Conservation (phyloP, 208 protist species). For the Herpetomonas tarakana region DNA sequence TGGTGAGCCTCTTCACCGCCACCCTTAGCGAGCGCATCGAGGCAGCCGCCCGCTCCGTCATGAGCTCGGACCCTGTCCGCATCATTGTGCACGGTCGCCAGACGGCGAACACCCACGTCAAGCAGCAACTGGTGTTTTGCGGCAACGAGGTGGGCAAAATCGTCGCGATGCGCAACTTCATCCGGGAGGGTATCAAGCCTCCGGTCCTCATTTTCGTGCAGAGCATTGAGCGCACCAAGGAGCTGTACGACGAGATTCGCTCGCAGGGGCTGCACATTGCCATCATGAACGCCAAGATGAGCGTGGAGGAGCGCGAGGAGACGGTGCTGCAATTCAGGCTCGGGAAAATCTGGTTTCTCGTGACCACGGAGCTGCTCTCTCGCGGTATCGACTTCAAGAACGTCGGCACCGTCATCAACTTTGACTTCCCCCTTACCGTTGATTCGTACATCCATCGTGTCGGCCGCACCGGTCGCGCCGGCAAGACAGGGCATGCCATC, state of each 20-base stretch:
- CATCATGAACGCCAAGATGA: conserved; percentile 90
- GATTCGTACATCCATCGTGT: conserved; percentile 97
- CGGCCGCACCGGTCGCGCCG: conserved; percentile 90
- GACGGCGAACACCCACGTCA: conserved; percentile 71
- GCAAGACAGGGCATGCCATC: conserved; percentile 86
- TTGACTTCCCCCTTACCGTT: conserved; percentile 96
- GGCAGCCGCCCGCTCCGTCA: conserved; percentile 81
- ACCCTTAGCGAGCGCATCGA: conserved; percentile 93
- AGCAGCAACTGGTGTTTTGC: conserved; percentile 94
- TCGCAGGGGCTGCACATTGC: conserved; percentile 84
- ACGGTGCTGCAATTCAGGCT: conserved; percentile 94
- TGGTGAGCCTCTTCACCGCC: conserved; percentile 92
- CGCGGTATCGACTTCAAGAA: conserved; percentile 98
- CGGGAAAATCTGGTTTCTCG: conserved; percentile 96
- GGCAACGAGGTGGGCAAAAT: conserved; percentile 97
- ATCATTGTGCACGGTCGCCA: conserved; percentile 91
- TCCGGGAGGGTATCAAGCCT: conserved; percentile 91
- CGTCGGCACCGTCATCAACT: conserved; percentile 97
- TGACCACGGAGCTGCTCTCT: conserved; percentile 96
- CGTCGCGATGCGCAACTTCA: conserved; percentile 93
- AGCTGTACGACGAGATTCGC: conserved; percentile 95
- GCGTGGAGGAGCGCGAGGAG: conserved; percentile 88
- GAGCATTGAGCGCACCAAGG: conserved; percentile 95
- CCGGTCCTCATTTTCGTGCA: conserved; percentile 98
- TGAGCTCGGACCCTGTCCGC: conserved; percentile 89